Evolutionary conservation across 345 rosid species (phyloP), one percentile per base, ranked within the genome.

Genomic region (Bruguiera parviflora): DNA sequence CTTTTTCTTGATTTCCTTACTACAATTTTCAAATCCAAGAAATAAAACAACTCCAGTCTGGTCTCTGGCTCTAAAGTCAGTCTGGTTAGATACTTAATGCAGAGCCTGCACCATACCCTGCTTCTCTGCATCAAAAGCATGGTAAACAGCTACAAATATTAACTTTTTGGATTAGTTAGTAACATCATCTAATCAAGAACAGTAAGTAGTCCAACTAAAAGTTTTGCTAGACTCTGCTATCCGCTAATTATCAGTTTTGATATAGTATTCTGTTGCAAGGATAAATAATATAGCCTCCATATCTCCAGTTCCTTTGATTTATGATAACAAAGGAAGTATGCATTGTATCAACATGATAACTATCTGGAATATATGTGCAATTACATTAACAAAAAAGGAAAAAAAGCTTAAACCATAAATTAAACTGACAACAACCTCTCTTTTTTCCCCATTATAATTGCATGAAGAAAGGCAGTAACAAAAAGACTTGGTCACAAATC

Each of bases 91-190:
- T 67, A 67, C 74, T 88, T 85, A 86, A 79, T 82, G 84, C 88
- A 82, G 88, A 84, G 86, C 86, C 76, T 69, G 83, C 86, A 78
- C 78, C 86, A 77, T 67, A 81, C 70, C 82, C 77, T 72, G 83
- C 82, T 66, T 80, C 84, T 82, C 86, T 85, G 94, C 89, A 88
- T 82, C 84, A 79, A 88, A 80, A 82, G 81, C 85, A 81, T 67
- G 70, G 67, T 66, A 80, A 78, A 79, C 78, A 86, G 84, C 84
- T 66, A 39, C 69, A 77, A 11, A 24, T 24, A 80, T 87, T 81
- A 85, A 85, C 82, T 77, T 71, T 69, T 72, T 73, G 57, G 58
- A 46, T 53, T 72, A 70, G n/a, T 63, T 66, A 65, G 66, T 63
- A 47, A 70, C 49, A 69, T 72, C 62, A 32, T 64, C 63, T 69